A percentile compares a stretch with the other conserved stretches of the same genome.
phyloP scores from a whole-genome alignment of 306 rosid genomes.

The Quillaja saponaria region DNA sequence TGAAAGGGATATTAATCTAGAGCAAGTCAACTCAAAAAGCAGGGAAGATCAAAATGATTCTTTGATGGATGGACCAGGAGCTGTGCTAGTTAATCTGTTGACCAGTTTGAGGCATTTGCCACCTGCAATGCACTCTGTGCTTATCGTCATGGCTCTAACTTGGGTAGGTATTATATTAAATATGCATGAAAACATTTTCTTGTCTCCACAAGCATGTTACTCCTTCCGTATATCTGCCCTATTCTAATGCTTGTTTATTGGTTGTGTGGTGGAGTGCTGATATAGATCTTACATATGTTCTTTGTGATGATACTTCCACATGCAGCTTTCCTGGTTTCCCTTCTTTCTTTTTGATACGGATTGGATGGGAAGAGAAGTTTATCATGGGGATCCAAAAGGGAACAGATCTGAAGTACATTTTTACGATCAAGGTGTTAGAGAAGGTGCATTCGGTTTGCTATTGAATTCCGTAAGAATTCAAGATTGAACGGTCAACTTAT shows the following conservation, averaged over 20 bases:
- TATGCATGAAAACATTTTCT: conserved; percentile 22
- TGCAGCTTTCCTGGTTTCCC: conserved; percentile 97
- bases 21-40: conserved; percentile 41
- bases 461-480: conserved; percentile 98
- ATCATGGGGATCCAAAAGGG: conserved; percentile 96
- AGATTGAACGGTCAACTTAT: conserved; percentile 34
- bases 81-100: conserved; percentile 85
- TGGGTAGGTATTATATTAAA: conserved; percentile 64
- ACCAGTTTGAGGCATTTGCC: conserved; percentile 96
- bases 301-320: conserved; percentile 22
- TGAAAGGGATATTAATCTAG: conserved; percentile 42
- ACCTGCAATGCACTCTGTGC: conserved; percentile 96
- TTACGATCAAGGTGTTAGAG: conserved; percentile 95
- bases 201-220: conserved; percentile 3
- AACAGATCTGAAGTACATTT: conserved; percentile 44
- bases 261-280: conserved; percentile 6
- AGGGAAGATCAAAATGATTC: conserved; percentile 56
- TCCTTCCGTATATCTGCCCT: background rate
- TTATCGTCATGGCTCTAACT: conserved; percentile 93
- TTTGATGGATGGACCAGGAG: conserved; percentile 82
- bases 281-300: conserved; percentile 28
- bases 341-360: conserved; percentile 96
- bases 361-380: conserved; percentile 99
- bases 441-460: conserved; percentile 99
- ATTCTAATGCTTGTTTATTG: background rate